Evolutionary conservation across 176 grass and related monocot species (phyloP), one percentile per base, ranked within the genome.

Genomic region (Alloteropsis semialata): DNA sequence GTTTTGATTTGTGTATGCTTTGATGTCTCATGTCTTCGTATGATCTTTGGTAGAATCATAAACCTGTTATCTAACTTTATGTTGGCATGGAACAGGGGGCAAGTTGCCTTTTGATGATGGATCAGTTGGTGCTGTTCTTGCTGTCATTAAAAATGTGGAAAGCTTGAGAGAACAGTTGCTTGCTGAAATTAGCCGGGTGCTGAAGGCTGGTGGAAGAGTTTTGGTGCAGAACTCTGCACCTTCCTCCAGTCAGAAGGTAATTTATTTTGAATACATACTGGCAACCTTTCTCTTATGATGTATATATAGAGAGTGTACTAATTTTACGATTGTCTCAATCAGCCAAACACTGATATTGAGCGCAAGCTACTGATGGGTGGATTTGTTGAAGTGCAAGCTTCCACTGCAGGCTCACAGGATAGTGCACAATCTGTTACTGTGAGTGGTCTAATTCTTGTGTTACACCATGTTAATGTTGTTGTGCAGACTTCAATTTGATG

Each of bases 291-390:
- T 68, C 3, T 83, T 45, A 24, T 30, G 42, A 22, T 64, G 16
- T 58, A 65, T 30, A 36, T 36, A 17, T 29, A 65, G 18, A 65
- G 18, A 50, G 74, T 29, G 14, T 1, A 27, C 60, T 88, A 24
- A 58, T 67, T 62, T 56, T 36, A 50, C 69, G 43, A 27, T 34
- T 77, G 81, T 58, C 12, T 81, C 4, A 70, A 59, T 82, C 15
- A 99, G 93, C 73, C 85, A 12, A 93, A 70, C 65, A 83, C 89
- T 30, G 73, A 65, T 27, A 58, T 99, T 4, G 85, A 99, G 80
- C 91, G 85, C 67, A 95, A 93, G 82, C 79, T 99, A 59, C 83
- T 96, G 71, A 84, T 96, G 51, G 88, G 89, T 12, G 93, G 93
- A 81, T 87, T 96, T 72, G 62, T 90, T 68, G 87, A 94, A 50